Evolutionary conservation across 2,329 filamentous ascomycete species (phyloP), one percentile per base, ranked within the genome.

Genomic region (Endocalyx cinctus): DNA sequence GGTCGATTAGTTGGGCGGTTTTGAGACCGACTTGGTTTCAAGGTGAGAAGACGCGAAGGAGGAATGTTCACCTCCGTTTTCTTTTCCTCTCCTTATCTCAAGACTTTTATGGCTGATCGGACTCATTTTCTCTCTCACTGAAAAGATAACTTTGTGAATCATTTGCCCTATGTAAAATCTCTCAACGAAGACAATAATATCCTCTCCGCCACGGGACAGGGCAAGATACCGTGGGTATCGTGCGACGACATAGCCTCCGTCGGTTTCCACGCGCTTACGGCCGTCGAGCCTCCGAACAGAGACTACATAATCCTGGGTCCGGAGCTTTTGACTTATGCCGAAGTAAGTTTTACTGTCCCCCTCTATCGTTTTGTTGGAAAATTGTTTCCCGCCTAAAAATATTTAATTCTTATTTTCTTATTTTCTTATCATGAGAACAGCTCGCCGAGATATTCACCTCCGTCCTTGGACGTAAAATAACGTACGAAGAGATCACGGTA

Each of bases 1-100:
- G 55, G 1, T 52, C 57, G 12, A 44, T 66, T 1, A 63, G 64
- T 32, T 72, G 61, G 55, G 56, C 57, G 5, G 58, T 67, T 6
- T 37, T 73, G 42, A 46, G 66, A 36, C 64, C 68, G 5, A 66
- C 60, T 12, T 74, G 67, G 65, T 72, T 73, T 36, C 66, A 67
- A 52, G 54, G 64, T 65, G 50, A 38, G 52, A 47, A 12, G 20
- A 23, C n/a, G n/a, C n/a, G n/a, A n/a, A n/a, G n/a, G n/a, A n/a
- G n/a, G n/a, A n/a, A n/a, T n/a, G n/a, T n/a, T n/a, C 7, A 28
- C 16, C 10, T 17, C 11, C 11, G 13, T 13, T 25, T 23, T 4
- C 17, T 26, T 39, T 16, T 16, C 6, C 16, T 31, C 28, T 26
- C 17, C n/a, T n/a, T n/a, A n/a, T n/a, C n/a, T n/a, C n/a, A n/a